These are phyloP conservation scores for Fusarium sp. DNA, from an alignment of 2,329 filamentous ascomycete species.

Conservation along the genomic window DNA sequence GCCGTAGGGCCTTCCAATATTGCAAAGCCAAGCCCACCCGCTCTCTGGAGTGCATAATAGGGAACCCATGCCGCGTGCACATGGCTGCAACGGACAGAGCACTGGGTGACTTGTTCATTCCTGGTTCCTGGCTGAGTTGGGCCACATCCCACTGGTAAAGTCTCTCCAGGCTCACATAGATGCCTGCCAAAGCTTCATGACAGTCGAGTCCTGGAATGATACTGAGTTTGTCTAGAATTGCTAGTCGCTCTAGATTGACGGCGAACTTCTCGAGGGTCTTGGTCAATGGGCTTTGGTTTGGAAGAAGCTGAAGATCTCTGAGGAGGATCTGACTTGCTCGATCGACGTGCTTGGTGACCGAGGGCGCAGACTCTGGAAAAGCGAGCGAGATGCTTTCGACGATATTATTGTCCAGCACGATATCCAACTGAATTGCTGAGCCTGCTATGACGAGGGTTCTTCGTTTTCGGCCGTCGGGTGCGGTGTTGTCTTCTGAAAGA, in stretches of 20 bases:
- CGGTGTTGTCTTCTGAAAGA: constrained; percentile 63
- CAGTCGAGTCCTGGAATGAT: constrained; percentile 73
- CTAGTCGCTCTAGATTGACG: constrained; percentile 73
- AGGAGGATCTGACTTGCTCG: constrained; percentile 71
- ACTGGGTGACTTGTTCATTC: constrained; percentile 57
- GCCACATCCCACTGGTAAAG: constrained; percentile 76
- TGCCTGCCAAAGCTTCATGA: constrained; percentile 76
- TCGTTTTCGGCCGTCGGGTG: constrained; percentile 57
- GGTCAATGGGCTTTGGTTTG: constrained; percentile 69
- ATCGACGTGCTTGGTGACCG: constrained; percentile 66
- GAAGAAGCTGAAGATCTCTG: constrained; percentile 66
- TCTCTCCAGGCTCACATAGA: constrained; percentile 73
- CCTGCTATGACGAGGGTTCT: constrained; percentile 69
- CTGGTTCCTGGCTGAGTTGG: constrained; percentile 60
- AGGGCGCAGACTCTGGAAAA: constrained; percentile 66
- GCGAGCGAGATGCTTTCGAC: constrained; percentile 69
- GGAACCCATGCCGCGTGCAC: constrained; percentile 73
- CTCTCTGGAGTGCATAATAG: constrained; percentile 72
- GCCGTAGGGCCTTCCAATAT: constrained; percentile 75
- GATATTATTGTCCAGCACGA: constrained; percentile 67
- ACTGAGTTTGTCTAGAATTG: constrained; percentile 75
- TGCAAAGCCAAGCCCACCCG: constrained; percentile 74
- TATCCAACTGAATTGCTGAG: constrained; percentile 66
- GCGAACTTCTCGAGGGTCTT: constrained; percentile 75
- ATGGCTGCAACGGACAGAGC: constrained; percentile 65